These are phyloP conservation scores for Lodderomyces jiufengensis DNA, from an alignment of 1,139 yeast genomes.

Conservation along the genomic window DNA sequence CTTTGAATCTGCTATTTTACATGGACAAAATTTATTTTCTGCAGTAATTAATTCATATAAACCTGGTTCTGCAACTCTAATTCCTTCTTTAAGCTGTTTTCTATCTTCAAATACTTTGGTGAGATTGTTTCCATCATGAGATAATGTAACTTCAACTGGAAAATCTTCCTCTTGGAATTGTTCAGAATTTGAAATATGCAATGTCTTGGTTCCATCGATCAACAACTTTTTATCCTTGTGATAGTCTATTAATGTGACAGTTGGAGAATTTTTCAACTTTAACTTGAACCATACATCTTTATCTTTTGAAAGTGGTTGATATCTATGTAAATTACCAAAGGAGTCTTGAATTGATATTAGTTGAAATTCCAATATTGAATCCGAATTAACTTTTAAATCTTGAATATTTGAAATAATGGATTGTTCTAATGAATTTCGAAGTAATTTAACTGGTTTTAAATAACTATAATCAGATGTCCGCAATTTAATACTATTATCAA, in stretches of 20 bases:
- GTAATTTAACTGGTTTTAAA: constrained; percentile 23
- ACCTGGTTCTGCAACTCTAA: constrained; percentile 58
- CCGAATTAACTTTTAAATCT: constrained; percentile 20
- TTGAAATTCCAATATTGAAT: constrained; percentile 64
- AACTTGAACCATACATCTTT: constrained; percentile 52
- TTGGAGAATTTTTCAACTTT: constrained; percentile 63
- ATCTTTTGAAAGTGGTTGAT: constrained; percentile 43
- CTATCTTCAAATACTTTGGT: constrained; percentile 34
- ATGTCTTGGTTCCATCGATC: constrained; percentile 33
- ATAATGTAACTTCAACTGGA: constrained; percentile 46
- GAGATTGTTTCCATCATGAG: constrained; percentile 22
- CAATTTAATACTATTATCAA: constrained; percentile 13
- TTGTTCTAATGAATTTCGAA: constrained; percentile 36
- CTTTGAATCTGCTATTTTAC: constrained; percentile 41
- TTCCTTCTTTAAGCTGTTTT: constrained; percentile 28
- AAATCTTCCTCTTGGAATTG: constrained; percentile 29
- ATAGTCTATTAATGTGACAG: constrained; percentile 34
- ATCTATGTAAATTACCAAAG: constrained; percentile 65
- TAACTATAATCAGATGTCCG: constrained; percentile 18
- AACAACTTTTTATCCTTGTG: constrained; percentile 38
- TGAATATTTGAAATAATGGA: constrained; percentile 21
- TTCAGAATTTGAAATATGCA: constrained; percentile 24
- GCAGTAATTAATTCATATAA: constrained; percentile 52
- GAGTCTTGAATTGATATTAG: constrained; percentile 70
- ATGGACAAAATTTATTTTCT: constrained; percentile 60